Evolutionary conservation across 2,329 filamentous ascomycete genomes (phyloP).

Genomic region (Verticillium klebahnii): DNA sequence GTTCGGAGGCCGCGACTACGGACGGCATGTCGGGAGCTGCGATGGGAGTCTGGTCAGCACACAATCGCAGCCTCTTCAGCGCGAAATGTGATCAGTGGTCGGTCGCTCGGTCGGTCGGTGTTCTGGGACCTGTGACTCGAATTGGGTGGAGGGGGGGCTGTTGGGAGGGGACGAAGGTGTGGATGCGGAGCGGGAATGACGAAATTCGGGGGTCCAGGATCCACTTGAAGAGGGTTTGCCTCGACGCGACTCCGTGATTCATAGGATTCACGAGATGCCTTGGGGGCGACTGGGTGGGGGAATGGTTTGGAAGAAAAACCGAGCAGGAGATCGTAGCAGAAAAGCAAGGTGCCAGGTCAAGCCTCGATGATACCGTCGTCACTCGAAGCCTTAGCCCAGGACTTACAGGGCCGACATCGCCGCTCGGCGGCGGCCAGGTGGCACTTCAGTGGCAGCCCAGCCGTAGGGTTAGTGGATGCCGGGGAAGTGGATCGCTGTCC

Average conservation of each 20-base stretch:
- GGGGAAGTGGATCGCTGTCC: background rate
- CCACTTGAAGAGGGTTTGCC: background rate
- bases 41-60: constrained; percentile 1
- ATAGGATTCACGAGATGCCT: no score
- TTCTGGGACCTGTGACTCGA: background rate
- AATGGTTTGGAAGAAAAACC: background rate
- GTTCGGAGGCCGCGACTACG: constrained; percentile 9
- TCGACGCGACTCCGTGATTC: no score
- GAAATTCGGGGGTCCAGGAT: constrained; percentile 7
- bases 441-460: background rate
- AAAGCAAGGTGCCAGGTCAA: no score
- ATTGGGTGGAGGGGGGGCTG: background rate
- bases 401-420: background rate
- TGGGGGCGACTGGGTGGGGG: no score
- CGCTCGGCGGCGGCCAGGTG: background rate
- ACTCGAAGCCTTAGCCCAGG: background rate
- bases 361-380: no score
- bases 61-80: background rate
- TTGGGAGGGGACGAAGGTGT: constrained; percentile 1
- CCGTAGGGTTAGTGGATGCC: background rate
- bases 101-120: background rate
- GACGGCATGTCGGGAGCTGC: constrained; percentile 13
- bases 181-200: constrained; percentile 6
- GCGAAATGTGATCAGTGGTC: background rate
- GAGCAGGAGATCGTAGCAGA: background rate